Conservation (phyloP, 305 asterid genomes). For the Fraxinus velutina region DNA sequence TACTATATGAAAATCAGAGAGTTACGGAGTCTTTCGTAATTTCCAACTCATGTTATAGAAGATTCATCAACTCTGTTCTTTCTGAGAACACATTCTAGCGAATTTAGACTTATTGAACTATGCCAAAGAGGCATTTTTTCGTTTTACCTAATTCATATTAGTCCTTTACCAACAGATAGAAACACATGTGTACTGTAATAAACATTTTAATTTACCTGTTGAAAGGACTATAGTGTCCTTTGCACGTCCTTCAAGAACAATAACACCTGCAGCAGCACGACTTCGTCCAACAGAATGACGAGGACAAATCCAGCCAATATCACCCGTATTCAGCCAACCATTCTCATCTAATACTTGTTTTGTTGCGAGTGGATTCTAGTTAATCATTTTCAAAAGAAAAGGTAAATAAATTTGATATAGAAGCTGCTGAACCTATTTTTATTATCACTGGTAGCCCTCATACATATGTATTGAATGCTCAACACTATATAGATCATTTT, state of each 20-base stretch:
- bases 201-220: conserved; percentile 44
- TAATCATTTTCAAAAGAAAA: conserved; percentile 20
- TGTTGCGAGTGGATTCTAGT: conserved; percentile 69
- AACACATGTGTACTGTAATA: neutral
- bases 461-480: neutral
- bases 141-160: neutral
- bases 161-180: neutral
- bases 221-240: conserved; percentile 90
- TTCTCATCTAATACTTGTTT: conserved; percentile 64
- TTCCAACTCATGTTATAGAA: neutral
- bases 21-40: neutral
- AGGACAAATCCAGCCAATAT: conserved; percentile 91
- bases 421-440: neutral
- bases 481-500: neutral
- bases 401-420: neutral
- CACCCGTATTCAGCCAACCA: conserved; percentile 93
- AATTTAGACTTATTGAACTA: neutral
- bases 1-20: neutral
- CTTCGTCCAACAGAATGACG: conserved; percentile 74
- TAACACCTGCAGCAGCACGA: conserved; percentile 69
- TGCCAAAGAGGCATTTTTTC: neutral
- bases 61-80: neutral
- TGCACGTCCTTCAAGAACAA: conserved; percentile 95
- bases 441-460: neutral
- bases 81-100: neutral